These are phyloP conservation scores for Cylindrotheca fusiformis DNA, from an alignment of 108 stramenopile genomes.

Conservation along the genomic window DNA sequence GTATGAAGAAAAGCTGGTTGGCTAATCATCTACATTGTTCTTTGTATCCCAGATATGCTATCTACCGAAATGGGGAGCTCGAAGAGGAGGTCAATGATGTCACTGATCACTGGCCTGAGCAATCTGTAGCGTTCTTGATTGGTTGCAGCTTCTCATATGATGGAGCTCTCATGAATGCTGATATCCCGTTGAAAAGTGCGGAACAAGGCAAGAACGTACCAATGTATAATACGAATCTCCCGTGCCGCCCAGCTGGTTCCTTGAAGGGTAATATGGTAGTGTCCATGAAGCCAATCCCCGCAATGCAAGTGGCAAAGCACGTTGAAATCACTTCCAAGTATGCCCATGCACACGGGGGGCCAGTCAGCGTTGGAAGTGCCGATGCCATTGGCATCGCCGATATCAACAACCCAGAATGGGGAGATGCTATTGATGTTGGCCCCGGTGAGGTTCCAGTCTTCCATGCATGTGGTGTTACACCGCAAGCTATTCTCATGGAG, in stretches of 20 bases:
- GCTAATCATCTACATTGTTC: no score
- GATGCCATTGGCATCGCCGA: constrained; percentile 70
- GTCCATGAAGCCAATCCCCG: constrained; percentile 86
- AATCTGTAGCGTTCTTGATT: constrained; percentile 81
- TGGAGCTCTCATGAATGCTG: constrained; percentile 64
- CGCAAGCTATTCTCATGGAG: constrained; percentile 78
- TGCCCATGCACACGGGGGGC: constrained; percentile 85
- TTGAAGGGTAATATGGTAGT: constrained; percentile 82
- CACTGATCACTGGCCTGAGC: constrained; percentile 63
- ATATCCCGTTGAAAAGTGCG: constrained; percentile 69
- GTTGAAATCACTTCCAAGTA: constrained; percentile 68
- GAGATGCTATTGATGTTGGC: constrained; percentile 60
- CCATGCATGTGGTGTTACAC: constrained; percentile 93
- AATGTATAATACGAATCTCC: constrained; percentile 83
- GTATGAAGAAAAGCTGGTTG: no score
- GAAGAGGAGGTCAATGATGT: constrained; percentile 58
- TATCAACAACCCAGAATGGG: constrained; percentile 74
- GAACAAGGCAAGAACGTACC: constrained; percentile 81
- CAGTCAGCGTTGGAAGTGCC: constrained; percentile 79
- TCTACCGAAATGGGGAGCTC: constrained; percentile 73
- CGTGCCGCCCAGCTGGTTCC: constrained; percentile 58
- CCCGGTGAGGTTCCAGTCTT: constrained; percentile 87
- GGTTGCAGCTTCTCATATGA: constrained; percentile 88
- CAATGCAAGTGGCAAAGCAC: constrained; percentile 61
- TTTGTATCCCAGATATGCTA: constrained; percentile 46